Base-by-base conservation (phyloP, 352 stramenopile species). In the Aphanomyces cochlioides region DNA sequence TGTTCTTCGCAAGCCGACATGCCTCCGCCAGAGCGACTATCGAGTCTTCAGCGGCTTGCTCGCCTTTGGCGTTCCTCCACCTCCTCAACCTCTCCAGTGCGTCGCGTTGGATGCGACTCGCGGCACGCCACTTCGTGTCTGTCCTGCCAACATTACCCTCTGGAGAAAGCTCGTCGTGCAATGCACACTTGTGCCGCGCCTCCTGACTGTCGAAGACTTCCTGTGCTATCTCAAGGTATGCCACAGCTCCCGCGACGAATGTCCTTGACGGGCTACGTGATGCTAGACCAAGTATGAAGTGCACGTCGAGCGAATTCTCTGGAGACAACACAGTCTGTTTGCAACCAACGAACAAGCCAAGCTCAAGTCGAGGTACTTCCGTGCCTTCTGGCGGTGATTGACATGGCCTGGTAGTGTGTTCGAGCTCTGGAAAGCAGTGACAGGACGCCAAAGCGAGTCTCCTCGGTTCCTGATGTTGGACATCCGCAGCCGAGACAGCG, bases 171-270 rank as follows among this genome's bases (percentile, higher is more conserved):
- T 85, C 17, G 53, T 37, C 5, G 36, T 83, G 1, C 77, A 41
- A n/a, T 60, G 47, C 64, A 70, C 79, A 1, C 13, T 58, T 4
- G 73, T 72, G 0, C 47, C 65, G 41, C 76, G 72, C 7, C 36
- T 83, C 0, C 70, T 78, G 43, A 73, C 48, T 12, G 61, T 72
- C 0, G 64, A 69, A 6, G 60, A 64, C 0, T 61, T 85, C 36
- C 54, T 77, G 21, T 53, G 73, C 19, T 83, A 77, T 54, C 64
- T 85, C 12, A 40, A 83, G 72, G 78, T 84, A n/a, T 5, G 66
- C 41, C 1, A 12, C 3, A 36, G 36, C n/a, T 53, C 45, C 45
- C n/a, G 13, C 13, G 45, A 53, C 45, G 13, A 53, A 53, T 12
- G 36, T 28, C n/a, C 37, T 39, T 54, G 15, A 34, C 15, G 38